Base-by-base conservation (phyloP, 2,329 filamentous ascomycete genomes). In the Cladophialophora immunda region DNA sequence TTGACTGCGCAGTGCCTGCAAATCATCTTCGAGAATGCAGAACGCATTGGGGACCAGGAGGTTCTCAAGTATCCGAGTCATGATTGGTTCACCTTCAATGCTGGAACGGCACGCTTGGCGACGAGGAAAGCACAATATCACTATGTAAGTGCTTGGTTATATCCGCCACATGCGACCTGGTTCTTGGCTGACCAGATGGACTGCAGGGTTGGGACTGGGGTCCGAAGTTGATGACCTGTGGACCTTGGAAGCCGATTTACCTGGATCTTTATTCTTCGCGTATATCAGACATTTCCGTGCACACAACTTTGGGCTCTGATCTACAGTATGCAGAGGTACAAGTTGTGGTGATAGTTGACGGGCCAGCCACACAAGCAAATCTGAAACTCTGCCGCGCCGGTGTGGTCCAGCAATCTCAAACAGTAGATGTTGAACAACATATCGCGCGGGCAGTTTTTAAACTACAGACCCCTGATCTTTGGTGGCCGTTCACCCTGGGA, bases 161-260 rank as follows among this genome's bases (percentile, higher is more conserved):
- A n/a, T 57, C 25, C 25, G 13, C 1, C 17, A 36, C 25, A 8
- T 41, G 15, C n/a, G 22, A 41, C 32, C 55, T 9, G 11, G 22
- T 25, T 25, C n/a, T 41, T 19, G 13, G 19, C 38, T 47, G 36
- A 25, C 57, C 9, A 11, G 22, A 29, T 36, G 9, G 22, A 62
- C 7, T n/a, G 47, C 15, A 87, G 87, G 88, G 89, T 4, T 91
- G 89, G 89, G 89, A 91, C 72, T 90, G 88, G 89, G 89, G 89
- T 0, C 88, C 89, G 1, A 82, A 88, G 9, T 71, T 90, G 56
- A 83, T 88, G 76, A 87, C 87, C 0, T 84, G 83, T 6, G 88
- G 88, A 0, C 86, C 87, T 2, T 93, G 90, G 90, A 85, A 86
- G 67, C 84, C 87, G 2, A 83, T 93, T 1, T 82, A 82, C 17